Evolutionary conservation across 2,329 filamentous ascomycete species (phyloP).

Genomic region (Cercospora canescens): DNA sequence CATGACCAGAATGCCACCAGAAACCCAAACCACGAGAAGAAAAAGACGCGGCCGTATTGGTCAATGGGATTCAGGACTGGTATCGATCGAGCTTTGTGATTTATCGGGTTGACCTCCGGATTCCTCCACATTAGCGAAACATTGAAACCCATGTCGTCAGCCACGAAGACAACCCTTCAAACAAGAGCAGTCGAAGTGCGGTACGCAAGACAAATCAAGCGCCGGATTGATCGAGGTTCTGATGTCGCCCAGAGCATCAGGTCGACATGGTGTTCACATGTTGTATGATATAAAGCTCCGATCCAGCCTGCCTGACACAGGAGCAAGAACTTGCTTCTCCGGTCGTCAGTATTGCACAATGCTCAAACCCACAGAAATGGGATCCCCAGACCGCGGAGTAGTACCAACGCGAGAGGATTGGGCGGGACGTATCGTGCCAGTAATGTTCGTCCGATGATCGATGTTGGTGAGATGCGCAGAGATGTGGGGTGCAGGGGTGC

Average conservation of each 20-base stretch:
- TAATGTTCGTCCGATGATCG: neutral
- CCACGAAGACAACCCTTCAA: neutral
- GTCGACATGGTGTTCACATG: neutral
- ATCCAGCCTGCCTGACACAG: neutral
- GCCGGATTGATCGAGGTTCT: neutral
- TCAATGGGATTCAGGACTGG: conserved; percentile 77
- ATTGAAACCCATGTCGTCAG: conserved; percentile 23
- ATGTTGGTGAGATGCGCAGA: neutral
- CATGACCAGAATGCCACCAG: conserved; percentile 86
- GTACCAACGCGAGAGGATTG: conserved; percentile 4
- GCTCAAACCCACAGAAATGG: conserved; percentile 12
- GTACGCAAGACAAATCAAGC: neutral
- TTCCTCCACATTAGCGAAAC: conserved; percentile 45
- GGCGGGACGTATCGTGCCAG: neutral
- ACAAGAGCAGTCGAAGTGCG: neutral
- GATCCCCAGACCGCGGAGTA: conserved; percentile 23
- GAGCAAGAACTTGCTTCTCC: conserved; percentile 21
- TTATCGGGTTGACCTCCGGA: conserved; percentile 80
- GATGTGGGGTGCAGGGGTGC: neutral
- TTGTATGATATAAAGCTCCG: neutral
- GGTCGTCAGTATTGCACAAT: conserved; percentile 14
- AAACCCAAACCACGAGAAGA: conserved; percentile 86
- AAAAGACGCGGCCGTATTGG: conserved; percentile 82
- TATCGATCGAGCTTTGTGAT: conserved; percentile 76
- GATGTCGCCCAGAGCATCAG: neutral